Evolutionary conservation across 192 early-diverging fungal species (phyloP).

Genomic region (Borealophlyctis nickersoniae): DNA sequence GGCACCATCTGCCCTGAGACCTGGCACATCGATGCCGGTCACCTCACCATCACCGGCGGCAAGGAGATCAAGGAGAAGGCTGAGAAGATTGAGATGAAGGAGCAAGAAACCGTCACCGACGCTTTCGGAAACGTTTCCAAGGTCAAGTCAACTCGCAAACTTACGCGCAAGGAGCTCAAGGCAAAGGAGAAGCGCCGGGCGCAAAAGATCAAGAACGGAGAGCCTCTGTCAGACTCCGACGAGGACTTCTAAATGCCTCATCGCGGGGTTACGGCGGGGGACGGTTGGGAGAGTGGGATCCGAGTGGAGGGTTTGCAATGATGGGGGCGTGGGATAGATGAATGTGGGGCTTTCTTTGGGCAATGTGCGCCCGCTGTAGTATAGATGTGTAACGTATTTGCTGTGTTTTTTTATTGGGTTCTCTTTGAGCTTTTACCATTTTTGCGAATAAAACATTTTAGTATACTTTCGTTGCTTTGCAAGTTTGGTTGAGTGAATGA

Average conservation of each 20-base stretch:
- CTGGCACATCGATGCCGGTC: slow-evolving; percentile 72
- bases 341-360: no score
- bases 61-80: slow-evolving; percentile 28
- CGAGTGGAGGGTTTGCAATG: no score
- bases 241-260: slow-evolving; percentile 19
- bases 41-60: slow-evolving; percentile 44
- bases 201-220: slow-evolving; percentile 34
- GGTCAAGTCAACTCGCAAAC: slow-evolving; percentile 64
- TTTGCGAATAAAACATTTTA: no score
- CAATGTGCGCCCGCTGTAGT: no score
- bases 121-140: slow-evolving; percentile 75
- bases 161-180: slow-evolving; percentile 46
- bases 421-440: no score
- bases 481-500: no score
- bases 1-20: slow-evolving; percentile 67
- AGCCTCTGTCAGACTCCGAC: slow-evolving; percentile 12
- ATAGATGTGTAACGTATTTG: no score
- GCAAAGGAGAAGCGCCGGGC: slow-evolving; percentile 34
- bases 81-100: slow-evolving; percentile 49
- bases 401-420: no score
- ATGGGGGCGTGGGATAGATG: no score
- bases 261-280: no score
- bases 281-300: no score
- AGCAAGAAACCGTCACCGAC: slow-evolving; percentile 51
- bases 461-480: no score